Percentiles rank a stretch among this genome's conserved stretches.
Evolutionary conservation across 176 grass and related monocot species (phyloP).

Genomic region (Aegilops tauschii): DNA sequence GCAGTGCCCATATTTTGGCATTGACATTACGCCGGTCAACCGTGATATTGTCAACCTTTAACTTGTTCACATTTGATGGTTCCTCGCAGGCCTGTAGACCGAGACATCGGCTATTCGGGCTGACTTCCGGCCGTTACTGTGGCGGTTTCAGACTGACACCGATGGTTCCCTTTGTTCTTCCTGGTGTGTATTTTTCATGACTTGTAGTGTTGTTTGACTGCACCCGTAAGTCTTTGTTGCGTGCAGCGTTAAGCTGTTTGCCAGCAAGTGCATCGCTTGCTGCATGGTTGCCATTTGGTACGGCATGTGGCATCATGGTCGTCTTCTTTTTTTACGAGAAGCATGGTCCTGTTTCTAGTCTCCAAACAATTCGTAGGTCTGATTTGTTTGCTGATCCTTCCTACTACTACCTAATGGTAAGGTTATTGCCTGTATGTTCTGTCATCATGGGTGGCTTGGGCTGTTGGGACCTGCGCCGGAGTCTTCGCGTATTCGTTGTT

Average conservation of each 20-base stretch:
- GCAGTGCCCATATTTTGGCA: not conserved
- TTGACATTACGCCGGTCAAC: conserved; percentile 3
- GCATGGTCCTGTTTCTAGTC: not conserved
- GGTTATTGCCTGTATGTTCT: not conserved
- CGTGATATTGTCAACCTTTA: not conserved
- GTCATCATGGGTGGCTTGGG: not conserved
- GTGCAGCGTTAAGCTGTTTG: not conserved
- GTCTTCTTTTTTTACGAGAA: not conserved
- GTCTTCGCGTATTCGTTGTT: not conserved
- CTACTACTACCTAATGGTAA: not conserved
- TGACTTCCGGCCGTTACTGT: not conserved
- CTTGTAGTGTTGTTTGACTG: conserved; percentile 5
- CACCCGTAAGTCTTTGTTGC: not conserved
- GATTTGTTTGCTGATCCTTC: not conserved
- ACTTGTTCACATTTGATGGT: conserved; percentile 19
- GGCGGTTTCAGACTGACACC: not conserved
- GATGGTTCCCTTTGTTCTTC: not conserved
- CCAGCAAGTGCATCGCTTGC: not conserved
- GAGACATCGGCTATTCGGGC: not conserved
- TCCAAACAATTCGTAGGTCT: not conserved
- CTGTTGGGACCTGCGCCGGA: not conserved
- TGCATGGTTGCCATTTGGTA: not conserved
- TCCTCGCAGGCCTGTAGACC: not conserved
- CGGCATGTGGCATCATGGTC: not conserved
- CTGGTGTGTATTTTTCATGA: not conserved